Percentiles rank a stretch among this genome's conserved stretches.
phyloP scores from a whole-genome alignment of 129 eudicot genomes.

The Mikania micrantha region DNA sequence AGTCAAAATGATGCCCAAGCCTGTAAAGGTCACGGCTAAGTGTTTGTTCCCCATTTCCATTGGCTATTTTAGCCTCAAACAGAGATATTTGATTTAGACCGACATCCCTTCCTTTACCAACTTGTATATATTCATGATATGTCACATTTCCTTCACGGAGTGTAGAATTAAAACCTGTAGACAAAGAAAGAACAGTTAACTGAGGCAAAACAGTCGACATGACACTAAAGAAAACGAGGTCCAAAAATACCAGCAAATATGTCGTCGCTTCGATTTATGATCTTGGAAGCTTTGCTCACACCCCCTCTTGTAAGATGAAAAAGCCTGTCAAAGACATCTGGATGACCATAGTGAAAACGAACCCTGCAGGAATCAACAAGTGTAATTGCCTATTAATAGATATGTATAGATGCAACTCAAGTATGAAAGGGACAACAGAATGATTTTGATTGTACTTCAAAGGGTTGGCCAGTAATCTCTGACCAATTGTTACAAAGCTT shows the following conservation, averaged over 20 bases:
- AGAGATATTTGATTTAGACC: constrained; percentile 79
- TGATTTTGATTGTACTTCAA: constrained; percentile 49
- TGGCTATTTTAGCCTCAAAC: constrained; percentile 81
- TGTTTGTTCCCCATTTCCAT: constrained; percentile 85
- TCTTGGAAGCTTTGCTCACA: constrained; percentile 89
- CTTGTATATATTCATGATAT: constrained; percentile 88
- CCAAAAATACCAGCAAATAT: constrained; percentile 71
- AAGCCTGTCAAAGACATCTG: constrained; percentile 85
- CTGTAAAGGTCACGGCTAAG: constrained; percentile 77
- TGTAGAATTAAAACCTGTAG: constrained; percentile 78
- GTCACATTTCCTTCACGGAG: constrained; percentile 90
- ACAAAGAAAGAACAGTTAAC: constrained; percentile 1
- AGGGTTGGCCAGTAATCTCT: constrained; percentile 78
- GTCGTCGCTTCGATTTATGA: constrained; percentile 84
- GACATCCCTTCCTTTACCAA: constrained; percentile 86
- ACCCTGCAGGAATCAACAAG: constrained; percentile 43
- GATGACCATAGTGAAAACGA: constrained; percentile 97
- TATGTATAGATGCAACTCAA: neutral
- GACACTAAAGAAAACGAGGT: neutral
- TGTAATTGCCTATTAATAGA: constrained; percentile 6
- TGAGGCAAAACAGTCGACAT: neutral
- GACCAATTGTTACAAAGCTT: constrained; percentile 95
- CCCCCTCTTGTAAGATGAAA: constrained; percentile 94
- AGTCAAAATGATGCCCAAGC: constrained; percentile 84
- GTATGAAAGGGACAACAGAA: neutral